phyloP scores from a whole-genome alignment of 495 filamentous ascomycete species.

The Xylaria venustula region DNA sequence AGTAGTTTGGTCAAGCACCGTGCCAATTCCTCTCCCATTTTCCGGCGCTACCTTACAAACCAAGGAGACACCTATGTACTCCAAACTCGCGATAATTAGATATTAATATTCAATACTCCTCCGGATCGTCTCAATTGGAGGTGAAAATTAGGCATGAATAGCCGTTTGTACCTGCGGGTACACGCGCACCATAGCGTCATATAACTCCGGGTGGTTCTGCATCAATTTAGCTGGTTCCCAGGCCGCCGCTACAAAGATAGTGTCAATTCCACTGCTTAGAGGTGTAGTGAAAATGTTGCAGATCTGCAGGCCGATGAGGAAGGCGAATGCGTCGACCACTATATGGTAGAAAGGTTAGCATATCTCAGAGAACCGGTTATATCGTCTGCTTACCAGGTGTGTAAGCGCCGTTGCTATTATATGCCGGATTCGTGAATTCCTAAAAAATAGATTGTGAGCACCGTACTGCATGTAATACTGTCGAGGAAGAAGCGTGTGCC shows the following conservation, averaged over 20 bases:
- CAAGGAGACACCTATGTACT: background rate
- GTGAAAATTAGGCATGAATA: slow-evolving; percentile 28
- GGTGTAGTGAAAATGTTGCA: slow-evolving; percentile 85
- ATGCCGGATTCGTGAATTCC: slow-evolving; percentile 64
- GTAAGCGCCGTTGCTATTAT: slow-evolving; percentile 65
- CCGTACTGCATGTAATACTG: background rate
- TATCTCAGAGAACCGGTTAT: background rate
- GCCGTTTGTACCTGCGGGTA: slow-evolving; percentile 77
- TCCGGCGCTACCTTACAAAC: too few species aligned
- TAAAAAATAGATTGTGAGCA: slow-evolving; percentile 9
- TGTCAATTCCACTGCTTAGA: slow-evolving; percentile 67
- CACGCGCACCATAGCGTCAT: slow-evolving; percentile 67
- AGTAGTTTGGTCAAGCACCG: too few species aligned
- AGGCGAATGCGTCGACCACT: slow-evolving; percentile 56
- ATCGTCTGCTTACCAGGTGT: slow-evolving; percentile 33
- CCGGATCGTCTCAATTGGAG: background rate
- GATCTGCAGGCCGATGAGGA: slow-evolving; percentile 61
- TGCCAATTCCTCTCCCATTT: too few species aligned
- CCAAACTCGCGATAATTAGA: background rate
- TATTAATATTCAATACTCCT: background rate
- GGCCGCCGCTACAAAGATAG: slow-evolving; percentile 84
- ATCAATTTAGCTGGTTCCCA: slow-evolving; percentile 89
- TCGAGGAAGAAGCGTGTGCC: background rate
- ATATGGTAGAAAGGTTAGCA: slow-evolving; percentile 2
- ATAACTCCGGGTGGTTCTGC: slow-evolving; percentile 78